A percentile compares a stretch with the other conserved stretches of the same genome.
Evolutionary conservation across 306 rosid species (phyloP).

Genomic region (Begonia fuchsioides): DNA sequence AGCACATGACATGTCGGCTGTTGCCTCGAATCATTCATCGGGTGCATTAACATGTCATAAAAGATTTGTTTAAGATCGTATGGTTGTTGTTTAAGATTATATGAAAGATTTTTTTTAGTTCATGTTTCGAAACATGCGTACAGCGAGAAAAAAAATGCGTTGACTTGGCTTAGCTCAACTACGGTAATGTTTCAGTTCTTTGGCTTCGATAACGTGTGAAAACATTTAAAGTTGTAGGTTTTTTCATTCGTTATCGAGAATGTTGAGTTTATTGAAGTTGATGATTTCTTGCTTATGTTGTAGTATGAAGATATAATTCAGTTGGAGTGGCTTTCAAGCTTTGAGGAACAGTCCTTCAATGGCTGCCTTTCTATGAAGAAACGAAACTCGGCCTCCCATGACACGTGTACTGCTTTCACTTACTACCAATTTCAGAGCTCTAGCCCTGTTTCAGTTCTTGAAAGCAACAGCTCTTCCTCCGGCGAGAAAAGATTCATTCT

Average conservation of each 20-base stretch:
- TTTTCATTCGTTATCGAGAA: background rate
- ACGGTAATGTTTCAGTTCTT: background rate
- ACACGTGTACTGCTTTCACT: conserved; percentile 19
- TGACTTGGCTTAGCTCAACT: no score
- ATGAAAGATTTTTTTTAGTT: no score
- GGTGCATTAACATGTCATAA: no score
- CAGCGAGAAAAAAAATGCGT: background rate
- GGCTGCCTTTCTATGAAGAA: conserved; percentile 70
- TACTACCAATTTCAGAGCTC: conserved; percentile 63
- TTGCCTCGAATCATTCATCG: no score
- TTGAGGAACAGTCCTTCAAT: conserved; percentile 84
- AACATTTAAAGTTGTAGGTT: background rate
- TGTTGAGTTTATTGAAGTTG: no score
- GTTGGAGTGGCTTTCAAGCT: conserved; percentile 81
- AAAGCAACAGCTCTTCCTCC: conserved; percentile 86
- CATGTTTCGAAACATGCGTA: no score
- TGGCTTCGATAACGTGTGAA: background rate
- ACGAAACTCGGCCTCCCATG: conserved; percentile 22
- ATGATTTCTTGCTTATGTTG: background rate
- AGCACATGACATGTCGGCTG: no score
- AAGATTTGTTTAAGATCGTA: no score
- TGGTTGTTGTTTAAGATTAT: no score
- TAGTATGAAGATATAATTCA: conserved; percentile 92
- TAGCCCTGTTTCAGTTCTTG: conserved; percentile 91
- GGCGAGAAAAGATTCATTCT: conserved; percentile 32